Evolutionary conservation across 1,284 basidiomycete genomes (phyloP), one percentile per base, ranked within the genome.

Genomic region (Hypsizygus ulmarius): DNA sequence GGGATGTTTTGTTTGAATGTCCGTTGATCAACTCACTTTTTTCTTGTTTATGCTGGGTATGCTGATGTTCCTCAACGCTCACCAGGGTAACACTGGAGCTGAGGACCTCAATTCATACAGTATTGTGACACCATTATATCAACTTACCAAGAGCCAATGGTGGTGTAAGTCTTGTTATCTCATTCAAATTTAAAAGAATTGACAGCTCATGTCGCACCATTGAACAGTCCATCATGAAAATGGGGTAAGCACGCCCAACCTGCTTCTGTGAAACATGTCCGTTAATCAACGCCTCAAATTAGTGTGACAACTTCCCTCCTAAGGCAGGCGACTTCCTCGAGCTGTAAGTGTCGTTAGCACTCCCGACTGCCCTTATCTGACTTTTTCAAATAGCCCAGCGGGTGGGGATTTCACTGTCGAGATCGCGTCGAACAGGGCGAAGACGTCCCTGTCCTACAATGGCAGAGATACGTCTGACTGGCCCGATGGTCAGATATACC

Each of bases 251-350:
- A 32, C 40, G 10, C 21, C 21, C 27, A 34, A 34, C 5, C 10
- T 15, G 3, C 27, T 21, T n/a, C 9, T n/a, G 27, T 19, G 6
- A 21, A 21, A 3, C 21, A 14, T 4, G 21, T 34, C n/a, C 25
- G 36, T 39, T 44, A 15, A 37, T 43, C 29, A 21, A 42, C 15
- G n/a, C 14, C 21, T 34, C n/a, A 40, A 37, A n/a, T 49, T 45
- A 75, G 71, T 76, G 74, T 49, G 64, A 72, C 51, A 49, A 72
- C 19, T 72, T 66, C 40, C 75, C 75, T 21, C 75, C 75, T 14
- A 61, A 69, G 2, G 58, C 53, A 3, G 74, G 74, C 30, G 65
- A 70, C 30, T 72, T 72, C 53, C 59, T 78, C n/a, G 70, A 76
- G 39, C 51, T 78, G 74, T 75, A 35, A 53, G 71, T 47, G 16